Conservation (phyloP, 768 basidiomycete genomes). For the Collybiopsis luxurians region DNA sequence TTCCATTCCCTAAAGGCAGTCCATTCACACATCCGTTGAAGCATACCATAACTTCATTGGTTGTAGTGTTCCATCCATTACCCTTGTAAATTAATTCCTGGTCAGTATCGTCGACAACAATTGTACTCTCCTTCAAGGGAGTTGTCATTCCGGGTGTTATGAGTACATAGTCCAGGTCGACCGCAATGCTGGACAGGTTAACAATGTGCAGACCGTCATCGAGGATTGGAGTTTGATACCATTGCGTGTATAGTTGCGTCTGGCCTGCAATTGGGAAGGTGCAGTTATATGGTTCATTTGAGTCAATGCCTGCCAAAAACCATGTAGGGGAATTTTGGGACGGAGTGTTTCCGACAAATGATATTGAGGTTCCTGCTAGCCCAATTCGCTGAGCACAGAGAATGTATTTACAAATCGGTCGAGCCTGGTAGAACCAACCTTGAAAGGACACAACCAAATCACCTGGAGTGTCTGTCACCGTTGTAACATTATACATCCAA, state of each 20-base stretch:
- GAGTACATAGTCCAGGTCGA: slow-evolving; percentile 5
- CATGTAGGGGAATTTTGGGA: background rate
- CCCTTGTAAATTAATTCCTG: slow-evolving; percentile 1
- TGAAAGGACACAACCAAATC: background rate
- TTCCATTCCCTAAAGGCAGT: slow-evolving; percentile 2
- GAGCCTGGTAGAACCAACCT: background rate
- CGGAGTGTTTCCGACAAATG: slow-evolving; percentile 1
- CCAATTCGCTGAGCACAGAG: no score
- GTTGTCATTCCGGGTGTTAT: slow-evolving; percentile 1
- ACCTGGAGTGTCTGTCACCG: background rate
- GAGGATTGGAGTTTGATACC: no score
- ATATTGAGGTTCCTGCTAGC: background rate
- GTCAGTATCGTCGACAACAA: slow-evolving; percentile 2
- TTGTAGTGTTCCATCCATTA: background rate
- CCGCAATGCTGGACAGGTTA: slow-evolving; percentile 1
- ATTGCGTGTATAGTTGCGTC: slow-evolving; percentile 3
- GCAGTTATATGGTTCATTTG: background rate
- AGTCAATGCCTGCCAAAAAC: slow-evolving; percentile 1
- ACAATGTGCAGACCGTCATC: background rate
- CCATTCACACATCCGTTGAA: background rate
- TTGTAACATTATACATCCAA: background rate
- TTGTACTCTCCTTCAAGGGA: background rate
- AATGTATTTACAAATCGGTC: background rate
- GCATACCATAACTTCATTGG: background rate
- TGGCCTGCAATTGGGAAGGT: background rate